Base-by-base conservation (phyloP, 768 basidiomycete genomes). In the Cubamyces lactineus region DNA sequence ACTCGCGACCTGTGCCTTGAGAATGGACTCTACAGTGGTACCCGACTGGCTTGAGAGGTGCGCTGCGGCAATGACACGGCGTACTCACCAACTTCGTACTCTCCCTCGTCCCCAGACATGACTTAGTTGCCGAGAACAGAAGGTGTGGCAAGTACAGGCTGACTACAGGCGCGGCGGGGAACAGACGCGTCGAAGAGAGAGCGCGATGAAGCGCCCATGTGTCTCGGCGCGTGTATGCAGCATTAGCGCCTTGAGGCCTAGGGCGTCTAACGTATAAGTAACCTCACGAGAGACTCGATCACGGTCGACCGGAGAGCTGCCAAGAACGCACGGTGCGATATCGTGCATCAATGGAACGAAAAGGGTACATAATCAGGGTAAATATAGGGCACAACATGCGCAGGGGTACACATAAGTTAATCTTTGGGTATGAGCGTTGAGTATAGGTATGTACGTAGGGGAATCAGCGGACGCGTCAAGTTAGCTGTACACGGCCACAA, bases 31-130 rank as follows among this genome's bases (percentile, higher is more conserved):
- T 88, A 50, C 16, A 49, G 16, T 24, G 8, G 24, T 5, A 7
- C 26, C 17, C 19, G 26, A 7, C 11, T 45, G 21, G 26, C 43
- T 3, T 15, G 43, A 41, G 17, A 42, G 39, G 3, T 8, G 50
- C 39, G 17, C 51, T 43, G 19, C 19, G 19, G 15, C 2, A 5
- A 1, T 38, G 38, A 5, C 12, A 47, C 17, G 3, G 21, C 17
- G 26, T 3, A 76, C 86, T 75, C 59, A 86, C 88, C 87, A 62
- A 89, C 86, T 83, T 86, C 86, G 70, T 87, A 89, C 68, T 87
- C 85, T 56, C 74, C 77, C 57, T 79, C 78, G 46, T 75, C 77
- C 66, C 75, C 76, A 67, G 69, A 72, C 66, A 71, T 74, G 55
- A 57, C 61, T 28, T 19, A 34, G 34, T 34, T 34, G 34, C 34